These are phyloP conservation scores for Tilletia walkeri DNA, from an alignment of 1,284 basidiomycete genomes.

Conservation along the genomic window DNA sequence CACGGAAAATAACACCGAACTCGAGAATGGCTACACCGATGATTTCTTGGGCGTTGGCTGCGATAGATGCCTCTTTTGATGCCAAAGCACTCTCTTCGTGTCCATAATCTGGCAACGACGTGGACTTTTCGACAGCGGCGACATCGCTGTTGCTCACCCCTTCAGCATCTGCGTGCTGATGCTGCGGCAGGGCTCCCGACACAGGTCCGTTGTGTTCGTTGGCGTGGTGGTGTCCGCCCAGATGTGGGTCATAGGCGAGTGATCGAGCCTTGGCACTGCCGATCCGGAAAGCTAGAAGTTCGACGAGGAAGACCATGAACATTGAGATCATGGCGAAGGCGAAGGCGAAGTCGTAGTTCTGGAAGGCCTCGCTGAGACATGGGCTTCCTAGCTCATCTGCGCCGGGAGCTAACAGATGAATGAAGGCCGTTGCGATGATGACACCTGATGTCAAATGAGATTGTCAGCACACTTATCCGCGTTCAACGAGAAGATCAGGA, in stretches of 20 bases:
- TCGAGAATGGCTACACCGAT: constrained; percentile 81
- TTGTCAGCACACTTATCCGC: too few species aligned
- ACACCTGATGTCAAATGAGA: constrained; percentile 22
- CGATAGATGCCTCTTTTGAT: neutral
- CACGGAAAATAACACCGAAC: constrained; percentile 81
- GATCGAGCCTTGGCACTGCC: constrained; percentile 34
- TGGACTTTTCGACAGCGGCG: neutral
- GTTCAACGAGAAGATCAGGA: constrained; percentile 47
- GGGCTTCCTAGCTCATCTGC: constrained; percentile 41
- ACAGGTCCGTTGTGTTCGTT: constrained; percentile 32
- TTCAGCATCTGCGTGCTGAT: constrained; percentile 16
- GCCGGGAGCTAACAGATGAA: constrained; percentile 55
- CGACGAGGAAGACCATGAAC: constrained; percentile 48
- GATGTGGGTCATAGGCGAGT: constrained; percentile 51
- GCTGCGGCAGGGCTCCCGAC: constrained; percentile 5
- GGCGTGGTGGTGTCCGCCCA: constrained; percentile 49
- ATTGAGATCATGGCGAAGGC: constrained; percentile 50
- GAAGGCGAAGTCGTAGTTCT: constrained; percentile 45
- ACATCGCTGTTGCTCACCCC: neutral
- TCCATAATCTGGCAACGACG: neutral
- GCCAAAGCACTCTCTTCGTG: neutral
- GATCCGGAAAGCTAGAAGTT: constrained; percentile 49
- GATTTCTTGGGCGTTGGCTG: constrained; percentile 66
- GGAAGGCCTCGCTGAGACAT: constrained; percentile 45
- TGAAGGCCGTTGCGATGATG: constrained; percentile 71